phyloP scores from a whole-genome alignment of 768 basidiomycete species.

The Trametes maxima region DNA sequence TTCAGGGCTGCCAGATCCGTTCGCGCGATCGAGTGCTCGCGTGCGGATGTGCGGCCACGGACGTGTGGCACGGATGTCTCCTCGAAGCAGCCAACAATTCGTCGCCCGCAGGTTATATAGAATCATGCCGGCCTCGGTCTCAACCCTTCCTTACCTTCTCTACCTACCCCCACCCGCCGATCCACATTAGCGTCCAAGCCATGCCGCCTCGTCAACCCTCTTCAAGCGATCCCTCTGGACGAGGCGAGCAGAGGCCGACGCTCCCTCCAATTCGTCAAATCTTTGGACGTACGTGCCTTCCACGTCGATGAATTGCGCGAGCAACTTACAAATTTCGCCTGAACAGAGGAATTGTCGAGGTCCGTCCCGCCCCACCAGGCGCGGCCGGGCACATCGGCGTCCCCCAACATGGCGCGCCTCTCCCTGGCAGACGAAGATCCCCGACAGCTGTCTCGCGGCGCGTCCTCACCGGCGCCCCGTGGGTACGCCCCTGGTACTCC shows the following conservation, averaged over 20 bases:
- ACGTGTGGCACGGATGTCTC: conserved; percentile 9
- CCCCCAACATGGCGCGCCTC: conserved; percentile 30
- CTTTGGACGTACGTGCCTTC: conserved; percentile 53
- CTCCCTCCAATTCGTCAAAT: conserved; percentile 74
- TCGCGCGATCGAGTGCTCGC: conserved; percentile 10
- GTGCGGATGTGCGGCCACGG: conserved; percentile 11
- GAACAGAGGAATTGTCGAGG: conserved; percentile 29
- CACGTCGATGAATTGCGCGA: background rate
- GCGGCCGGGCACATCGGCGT: conserved; percentile 16
- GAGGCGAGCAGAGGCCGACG: conserved; percentile 50
- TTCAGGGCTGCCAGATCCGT: conserved; percentile 16
- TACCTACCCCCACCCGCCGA: background rate
- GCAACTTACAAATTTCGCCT: background rate
- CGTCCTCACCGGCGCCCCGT: conserved; percentile 21
- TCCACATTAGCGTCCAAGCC: conserved; percentile 6
- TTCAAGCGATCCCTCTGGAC: conserved; percentile 24
- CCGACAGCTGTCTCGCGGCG: conserved; percentile 15
- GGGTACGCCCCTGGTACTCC: conserved; percentile 16
- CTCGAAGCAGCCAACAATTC: conserved; percentile 13
- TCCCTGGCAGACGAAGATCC: conserved; percentile 28
- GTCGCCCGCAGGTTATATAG: conserved; percentile 21
- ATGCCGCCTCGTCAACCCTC: conserved; percentile 31
- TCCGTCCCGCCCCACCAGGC: conserved; percentile 29
- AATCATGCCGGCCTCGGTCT: conserved; percentile 8
- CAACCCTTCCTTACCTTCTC: conserved; percentile 1